Base-by-base conservation (phyloP, 2,329 filamentous ascomycete genomes). In the Fusarium tricinctum region DNA sequence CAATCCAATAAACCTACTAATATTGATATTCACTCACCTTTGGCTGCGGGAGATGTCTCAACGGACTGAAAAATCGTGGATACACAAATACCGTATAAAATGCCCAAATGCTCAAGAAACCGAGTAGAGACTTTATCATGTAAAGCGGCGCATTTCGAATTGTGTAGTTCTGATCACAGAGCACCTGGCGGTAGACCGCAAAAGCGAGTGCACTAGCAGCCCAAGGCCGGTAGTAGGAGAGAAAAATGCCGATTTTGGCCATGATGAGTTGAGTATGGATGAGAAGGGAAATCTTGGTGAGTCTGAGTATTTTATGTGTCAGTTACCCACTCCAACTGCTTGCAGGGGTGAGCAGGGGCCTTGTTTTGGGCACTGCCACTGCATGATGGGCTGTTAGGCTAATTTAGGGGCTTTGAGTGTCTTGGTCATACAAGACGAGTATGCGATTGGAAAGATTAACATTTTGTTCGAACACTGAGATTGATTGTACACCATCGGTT, bases 211-310 rank as follows among this genome's bases (percentile, higher is more conserved):
- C 66, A 14, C 23, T 40, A 6, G 54, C 6, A 17, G 49, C 63
- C 66, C 68, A 70, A 12, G 58, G 68, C 4, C 49, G 58, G 35
- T 58, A 70, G 20, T 44, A 45, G 8, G 68, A 70, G 0, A 70
- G 6, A 8, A 58, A 54, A 26, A 70, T 43, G 33, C 63, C 30
- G 20, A 56, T 52, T 47, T 7, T 39, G 8, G 49, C 12, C 66
- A 69, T 68, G 30, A 3, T 60, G 33, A 51, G 26, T 28, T 40
- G 32, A 23, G 19, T 17, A 19, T 40, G 38, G 28, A 33, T 54
- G 61, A 64, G 12, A 35, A 42, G 28, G 6, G 40, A 55, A 48
- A 61, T 52, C 43, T 63, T 26, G 43, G 46, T 4, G 57, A 33
- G 61, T 38, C 46, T 44, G 50, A 28, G 23, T 50, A 66, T 48